Evolutionary conservation across 1,139 yeast species (phyloP), one percentile per base, ranked within the genome.

Genomic region (Debaryomyces sp.): DNA sequence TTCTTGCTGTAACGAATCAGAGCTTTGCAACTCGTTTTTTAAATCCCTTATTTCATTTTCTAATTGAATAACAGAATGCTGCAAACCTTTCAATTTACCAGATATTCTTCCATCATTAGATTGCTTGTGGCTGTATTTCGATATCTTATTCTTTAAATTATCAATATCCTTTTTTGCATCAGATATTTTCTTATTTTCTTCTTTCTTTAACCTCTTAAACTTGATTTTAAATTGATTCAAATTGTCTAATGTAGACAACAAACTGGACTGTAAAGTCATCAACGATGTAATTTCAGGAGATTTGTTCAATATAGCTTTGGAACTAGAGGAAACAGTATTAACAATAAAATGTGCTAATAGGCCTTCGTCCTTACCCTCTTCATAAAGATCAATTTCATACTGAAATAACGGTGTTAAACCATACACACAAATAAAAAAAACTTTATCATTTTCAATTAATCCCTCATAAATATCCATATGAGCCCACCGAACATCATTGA

Each of bases 331-430:
- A n/a, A 73, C 53, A 3, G 80, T 75, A 50, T 70, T 73, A 30
- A 75, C 59, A 9, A 68, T 54, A 33, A 63, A 61, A 46, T 62
- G 68, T 22, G 63, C 57, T 13, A 68, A 50, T 12, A 66, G 46
- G 9, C 12, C 4, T 10, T 48, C 67, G 13, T 15, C 26, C 30
- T 67, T 66, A 42, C 68, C 67, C 21, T 75, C 67, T 44, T 77
- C 69, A 45, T 66, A 58, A 44, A 81, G 68, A 50, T 84, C 88
- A 45, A 87, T 78, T 56, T 84, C 89, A 57, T 85, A 87, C 52
- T 86, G 89, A 39, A 83, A 82, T 26, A 81, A 66, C 0, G 91
- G 88, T 10, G 89, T 82, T 44, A 87, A 68, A 1, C 90, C 90
- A 61, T 81, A 81, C 24, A 50, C 26, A 17, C 44, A 39, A 35